Base-by-base conservation (phyloP, 2,329 filamentous ascomycete genomes). In the Clathrospora elynae region DNA sequence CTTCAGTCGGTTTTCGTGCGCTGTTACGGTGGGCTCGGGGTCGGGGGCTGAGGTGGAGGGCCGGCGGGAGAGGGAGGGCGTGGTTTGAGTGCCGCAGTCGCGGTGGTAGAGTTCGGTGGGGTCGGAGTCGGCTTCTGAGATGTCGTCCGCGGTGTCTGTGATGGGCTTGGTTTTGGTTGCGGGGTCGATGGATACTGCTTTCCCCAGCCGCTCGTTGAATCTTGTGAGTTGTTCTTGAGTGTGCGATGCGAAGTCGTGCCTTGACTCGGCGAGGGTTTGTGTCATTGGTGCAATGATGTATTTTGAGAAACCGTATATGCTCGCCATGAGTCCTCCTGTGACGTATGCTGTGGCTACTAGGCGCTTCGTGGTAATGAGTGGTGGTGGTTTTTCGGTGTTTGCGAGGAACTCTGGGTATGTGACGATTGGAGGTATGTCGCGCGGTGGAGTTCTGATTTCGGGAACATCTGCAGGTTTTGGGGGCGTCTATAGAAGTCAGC, bases 101-200 rank as follows among this genome's bases (percentile, higher is more conserved):
- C 87, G 82, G 67, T 91, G 87, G 71, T 89, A 93, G 49, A 91
- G 80, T 68, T 92, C 88, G 1, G 85, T 84, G 1, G 88, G 88
- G 53, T 85, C 82, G 9, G 79, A 82, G 57, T 78, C 77, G 10
- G 59, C 60, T 29, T 81, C 77, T 12, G 74, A 73, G n/a, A 68
- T 59, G 25, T 73, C 68, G 18, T 72, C 71, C 11, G 66, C 64
- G 1, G 67, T 52, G 20, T 57, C 62, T 38, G 44, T 46, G 5
- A 51, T 60, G 13, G 51, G 39, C 51, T 60, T 71, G 39, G 45
- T 57, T 48, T 59, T 67, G 42, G 40, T 60, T 37, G 51, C 51
- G 4, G 86, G 84, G 1, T 87, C 73, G 31, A 80, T 78, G 18
- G 85, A 87, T 3, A 86, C 86, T 70, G 80, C 31, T 59, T 71